These are phyloP conservation scores for Trametes pubescens DNA, from an alignment of 1,284 basidiomycete species.

Conservation along the genomic window DNA sequence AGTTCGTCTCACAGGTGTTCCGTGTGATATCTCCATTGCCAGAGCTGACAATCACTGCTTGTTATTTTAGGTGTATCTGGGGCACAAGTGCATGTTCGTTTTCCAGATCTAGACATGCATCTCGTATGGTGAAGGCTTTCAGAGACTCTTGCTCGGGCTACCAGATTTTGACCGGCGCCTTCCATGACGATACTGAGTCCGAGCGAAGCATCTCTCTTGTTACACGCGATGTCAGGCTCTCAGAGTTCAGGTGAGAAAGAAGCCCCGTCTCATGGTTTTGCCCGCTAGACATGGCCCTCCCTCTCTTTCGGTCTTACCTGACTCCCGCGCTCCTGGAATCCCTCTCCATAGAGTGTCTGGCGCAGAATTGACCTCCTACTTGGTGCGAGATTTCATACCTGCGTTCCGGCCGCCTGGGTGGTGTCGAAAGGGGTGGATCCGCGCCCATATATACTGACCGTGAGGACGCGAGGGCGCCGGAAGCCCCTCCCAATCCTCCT, in stretches of 20 bases:
- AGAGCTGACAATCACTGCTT: background rate
- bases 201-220: background rate
- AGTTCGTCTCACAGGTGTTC: background rate
- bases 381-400: conserved; percentile 5
- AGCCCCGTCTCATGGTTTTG: background rate
- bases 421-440: background rate
- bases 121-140: background rate
- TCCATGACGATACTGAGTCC: background rate
- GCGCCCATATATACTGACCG: conserved; percentile 10
- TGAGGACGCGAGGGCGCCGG: background rate
- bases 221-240: conserved; percentile 1
- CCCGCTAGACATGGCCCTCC: background rate
- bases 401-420: background rate
- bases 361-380: background rate
- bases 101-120: too few relatives aligned
- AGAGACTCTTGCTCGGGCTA: background rate
- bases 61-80: background rate
- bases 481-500: background rate
- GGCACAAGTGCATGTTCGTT: too few relatives aligned
- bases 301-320: background rate
- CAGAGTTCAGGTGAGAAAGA: conserved; percentile 1
- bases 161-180: background rate
- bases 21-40: background rate
- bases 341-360: background rate
- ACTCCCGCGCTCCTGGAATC: conserved; percentile 20